These are phyloP conservation scores for Saccharata proteae DNA, from an alignment of 2,329 filamentous ascomycete genomes.

Conservation along the genomic window DNA sequence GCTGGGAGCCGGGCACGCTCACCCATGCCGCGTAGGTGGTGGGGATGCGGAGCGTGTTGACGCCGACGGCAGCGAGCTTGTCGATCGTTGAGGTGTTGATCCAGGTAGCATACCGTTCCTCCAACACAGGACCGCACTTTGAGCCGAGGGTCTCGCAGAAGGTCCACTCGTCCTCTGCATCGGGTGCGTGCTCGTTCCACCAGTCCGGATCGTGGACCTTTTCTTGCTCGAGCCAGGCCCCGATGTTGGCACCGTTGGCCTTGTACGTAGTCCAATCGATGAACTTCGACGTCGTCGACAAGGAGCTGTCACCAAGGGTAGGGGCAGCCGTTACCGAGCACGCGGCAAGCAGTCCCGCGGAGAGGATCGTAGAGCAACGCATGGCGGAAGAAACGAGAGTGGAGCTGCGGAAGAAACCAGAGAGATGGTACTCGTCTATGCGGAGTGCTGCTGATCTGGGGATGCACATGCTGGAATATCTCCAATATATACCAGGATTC, in stretches of 20 bases:
- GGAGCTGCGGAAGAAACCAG: too few relatives aligned
- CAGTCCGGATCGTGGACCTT: slow-evolving; percentile 16
- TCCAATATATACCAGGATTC: too few relatives aligned
- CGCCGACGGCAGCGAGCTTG: slow-evolving; percentile 18
- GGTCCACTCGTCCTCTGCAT: slow-evolving; percentile 23
- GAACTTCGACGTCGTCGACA: too few relatives aligned
- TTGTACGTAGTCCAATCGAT: slow-evolving; percentile 13
- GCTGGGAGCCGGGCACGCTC: slow-evolving; percentile 19
- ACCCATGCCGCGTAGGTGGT: slow-evolving; percentile 27
- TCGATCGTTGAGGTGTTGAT: slow-evolving; percentile 16
- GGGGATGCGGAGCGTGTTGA: slow-evolving; percentile 25
- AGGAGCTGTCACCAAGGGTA: too few relatives aligned
- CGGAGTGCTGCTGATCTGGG: too few relatives aligned
- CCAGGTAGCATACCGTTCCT: slow-evolving; percentile 19
- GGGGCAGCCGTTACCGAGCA: too few relatives aligned
- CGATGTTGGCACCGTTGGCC: slow-evolving; percentile 17
- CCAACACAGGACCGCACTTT: slow-evolving; percentile 18
- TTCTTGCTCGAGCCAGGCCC: slow-evolving; percentile 24
- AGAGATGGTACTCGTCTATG: too few relatives aligned
- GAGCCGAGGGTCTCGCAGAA: slow-evolving; percentile 19
- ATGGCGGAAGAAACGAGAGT: too few relatives aligned
- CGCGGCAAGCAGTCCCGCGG: too few relatives aligned
- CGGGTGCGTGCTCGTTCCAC: slow-evolving; percentile 12
- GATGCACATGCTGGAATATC: too few relatives aligned
- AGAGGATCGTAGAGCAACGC: too few relatives aligned